Base-by-base conservation (phyloP, 31 red algal species). In the Endocladia muricata region DNA sequence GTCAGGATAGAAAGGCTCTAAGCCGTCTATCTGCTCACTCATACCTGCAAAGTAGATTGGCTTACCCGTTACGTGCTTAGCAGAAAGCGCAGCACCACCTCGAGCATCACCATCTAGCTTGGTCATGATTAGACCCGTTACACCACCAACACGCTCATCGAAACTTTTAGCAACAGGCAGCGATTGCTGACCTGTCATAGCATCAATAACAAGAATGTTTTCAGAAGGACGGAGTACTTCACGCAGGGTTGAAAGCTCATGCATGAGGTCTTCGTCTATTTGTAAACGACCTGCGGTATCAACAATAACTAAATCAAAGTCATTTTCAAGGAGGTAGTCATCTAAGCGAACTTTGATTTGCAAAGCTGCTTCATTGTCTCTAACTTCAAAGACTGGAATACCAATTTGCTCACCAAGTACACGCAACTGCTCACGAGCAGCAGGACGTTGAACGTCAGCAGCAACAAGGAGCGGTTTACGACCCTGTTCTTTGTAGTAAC, bases 161-260 rank as follows among this genome's bases (percentile, higher is more conserved):
- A 92, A 92, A 4, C 11, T 25, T 39, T 59, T 61, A 37, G 88
- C 74, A 17, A 67, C 58, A 74, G 88, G 66, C 2, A 84, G 84
- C 13, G 88, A 83, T 70, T 92, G 84, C 55, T 92, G 88, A 23
- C 88, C 88, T 28, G 70, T 79, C 88, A 92, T 92, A 15, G 82
- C 71, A 81, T 92, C 83, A 28, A 88, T 66, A n/a, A 92, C 88
- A 21, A 92, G 64, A 29, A 92, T 37, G 28, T 31, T 86, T 44
- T 88, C 84, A 32, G 65, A 43, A 3, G 88, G 84, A 25, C 11
- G n/a, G 30, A 58, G 61, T 5, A n/a, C 33, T 42, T 80, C 22
- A 37, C 88, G 70, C 32, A 92, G 59, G 17, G 2, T n/a, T 37
- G 4, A 22, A 9, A 92, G 23, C 57, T 92, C 88, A 25, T 88